Evolutionary conservation across 768 basidiomycete genomes (phyloP).

Genomic region (Neoboletus subvelutipes): DNA sequence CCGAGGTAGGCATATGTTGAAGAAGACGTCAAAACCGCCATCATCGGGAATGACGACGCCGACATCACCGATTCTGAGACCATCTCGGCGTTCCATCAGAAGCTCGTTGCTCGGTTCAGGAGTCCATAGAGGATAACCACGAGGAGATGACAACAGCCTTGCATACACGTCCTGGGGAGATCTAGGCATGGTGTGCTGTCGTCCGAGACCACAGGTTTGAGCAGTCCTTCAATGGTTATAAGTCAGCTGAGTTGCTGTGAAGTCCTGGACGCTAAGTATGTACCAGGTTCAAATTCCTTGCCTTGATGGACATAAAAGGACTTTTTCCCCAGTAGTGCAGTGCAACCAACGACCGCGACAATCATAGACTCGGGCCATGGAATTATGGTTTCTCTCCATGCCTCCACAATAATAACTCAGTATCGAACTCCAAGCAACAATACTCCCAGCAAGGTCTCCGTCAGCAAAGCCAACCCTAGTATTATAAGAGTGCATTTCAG

Average conservation of each 20-base stretch:
- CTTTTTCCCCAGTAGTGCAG: too few species aligned
- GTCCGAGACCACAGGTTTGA: not conserved
- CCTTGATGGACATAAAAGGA: not conserved
- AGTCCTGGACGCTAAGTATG: not conserved
- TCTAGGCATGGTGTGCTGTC: not conserved
- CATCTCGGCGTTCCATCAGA: conserved; percentile 23
- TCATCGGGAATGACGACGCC: conserved; percentile 24
- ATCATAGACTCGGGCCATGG: too few species aligned
- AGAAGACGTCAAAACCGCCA: conserved; percentile 35
- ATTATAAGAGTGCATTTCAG: too few species aligned
- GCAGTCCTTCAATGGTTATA: not conserved
- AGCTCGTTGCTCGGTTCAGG: conserved; percentile 29
- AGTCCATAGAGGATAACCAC: conserved; percentile 33
- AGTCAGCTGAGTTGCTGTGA: not conserved
- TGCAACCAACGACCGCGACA: too few species aligned
- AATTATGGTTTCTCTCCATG: too few species aligned
- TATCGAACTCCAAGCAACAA: too few species aligned
- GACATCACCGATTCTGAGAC: conserved; percentile 35
- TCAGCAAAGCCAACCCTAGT: too few species aligned
- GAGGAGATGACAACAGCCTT: conserved; percentile 5
- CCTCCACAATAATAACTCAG: too few species aligned
- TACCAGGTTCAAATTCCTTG: not conserved
- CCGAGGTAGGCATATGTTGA: conserved; percentile 33
- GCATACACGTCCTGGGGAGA: conserved; percentile 16
- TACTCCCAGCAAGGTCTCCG: too few species aligned